Percentiles rank a stretch among this genome's conserved stretches.
Conservation (phyloP, 345 rosid species). For the Eucalyptus dawsonii region DNA sequence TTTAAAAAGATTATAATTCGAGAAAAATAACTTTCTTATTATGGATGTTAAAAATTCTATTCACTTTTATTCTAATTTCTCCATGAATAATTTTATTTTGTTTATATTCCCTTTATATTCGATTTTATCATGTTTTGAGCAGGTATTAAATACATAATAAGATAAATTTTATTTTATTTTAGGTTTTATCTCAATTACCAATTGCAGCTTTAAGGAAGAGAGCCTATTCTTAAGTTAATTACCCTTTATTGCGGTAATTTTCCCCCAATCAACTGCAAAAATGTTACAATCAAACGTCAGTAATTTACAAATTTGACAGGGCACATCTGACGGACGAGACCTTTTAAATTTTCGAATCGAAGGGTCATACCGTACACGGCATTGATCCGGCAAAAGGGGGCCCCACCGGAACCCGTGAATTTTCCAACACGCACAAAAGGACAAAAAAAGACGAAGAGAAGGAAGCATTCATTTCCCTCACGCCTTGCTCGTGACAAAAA, state of each 20-base stretch:
- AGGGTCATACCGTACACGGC: neutral
- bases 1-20: too few relatives aligned
- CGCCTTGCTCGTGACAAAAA: neutral
- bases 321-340: neutral
- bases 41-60: rapidly evolving
- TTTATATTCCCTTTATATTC: rapidly evolving
- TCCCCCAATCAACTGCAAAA: neutral
- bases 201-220: neutral
- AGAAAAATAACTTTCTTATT: too few relatives aligned
- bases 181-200: too few relatives aligned
- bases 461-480: neutral
- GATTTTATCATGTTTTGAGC: rapidly evolving
- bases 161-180: too few relatives aligned
- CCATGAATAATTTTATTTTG: too few relatives aligned
- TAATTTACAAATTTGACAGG: neutral
- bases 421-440: neutral
- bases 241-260: neutral
- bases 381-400: neutral
- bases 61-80: rapidly evolving
- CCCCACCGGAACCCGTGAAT: neutral
- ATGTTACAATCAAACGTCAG: neutral
- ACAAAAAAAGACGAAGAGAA: neutral
- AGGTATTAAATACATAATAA: too few relatives aligned
- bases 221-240: neutral
- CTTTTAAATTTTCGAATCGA: neutral